Percentiles rank a stretch among this genome's conserved stretches.
Conservation (phyloP, 2,329 filamentous ascomycete species). For the Monilinia aucupariae region DNA sequence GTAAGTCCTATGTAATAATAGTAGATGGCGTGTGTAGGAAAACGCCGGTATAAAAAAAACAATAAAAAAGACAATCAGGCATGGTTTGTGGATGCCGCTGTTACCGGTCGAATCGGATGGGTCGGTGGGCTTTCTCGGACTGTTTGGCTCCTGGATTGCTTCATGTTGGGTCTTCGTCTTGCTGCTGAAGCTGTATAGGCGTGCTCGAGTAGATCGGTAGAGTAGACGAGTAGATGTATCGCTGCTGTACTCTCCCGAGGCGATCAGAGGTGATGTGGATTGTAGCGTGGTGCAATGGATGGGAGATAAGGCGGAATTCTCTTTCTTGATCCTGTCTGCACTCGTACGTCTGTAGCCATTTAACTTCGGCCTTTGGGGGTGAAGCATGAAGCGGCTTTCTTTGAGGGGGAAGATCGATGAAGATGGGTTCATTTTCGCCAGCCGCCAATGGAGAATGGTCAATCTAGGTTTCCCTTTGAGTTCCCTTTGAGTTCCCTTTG, state of each 20-base stretch:
- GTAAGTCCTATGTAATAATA: too few species aligned
- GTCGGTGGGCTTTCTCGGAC: too few species aligned
- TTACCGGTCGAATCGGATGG: background rate
- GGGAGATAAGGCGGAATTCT: background rate
- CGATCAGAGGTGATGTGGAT: too few species aligned
- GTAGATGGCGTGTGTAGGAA: too few species aligned
- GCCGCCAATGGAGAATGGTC: background rate
- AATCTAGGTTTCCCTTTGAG: background rate
- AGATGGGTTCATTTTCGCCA: background rate
- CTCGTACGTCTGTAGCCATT: too few species aligned
- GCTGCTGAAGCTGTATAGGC: too few species aligned
- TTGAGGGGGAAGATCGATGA: background rate
- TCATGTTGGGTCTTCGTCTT: background rate
- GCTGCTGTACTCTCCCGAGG: too few species aligned
- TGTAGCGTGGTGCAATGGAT: background rate
- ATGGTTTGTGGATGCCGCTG: background rate
- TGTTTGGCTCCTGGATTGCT: background rate
- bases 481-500: too few species aligned
- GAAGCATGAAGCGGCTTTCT: slow-evolving; percentile 7
- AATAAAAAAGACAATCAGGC: too few species aligned
- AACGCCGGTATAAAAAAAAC: background rate
- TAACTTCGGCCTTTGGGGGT: background rate
- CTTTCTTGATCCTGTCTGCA: too few species aligned
- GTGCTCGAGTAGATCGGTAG: too few species aligned
- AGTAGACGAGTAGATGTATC: too few species aligned